Percentiles rank a stretch among this genome's conserved stretches.
phyloP scores from a whole-genome alignment of 1,139 yeast genomes.

The Suhomyces bokatorum region DNA sequence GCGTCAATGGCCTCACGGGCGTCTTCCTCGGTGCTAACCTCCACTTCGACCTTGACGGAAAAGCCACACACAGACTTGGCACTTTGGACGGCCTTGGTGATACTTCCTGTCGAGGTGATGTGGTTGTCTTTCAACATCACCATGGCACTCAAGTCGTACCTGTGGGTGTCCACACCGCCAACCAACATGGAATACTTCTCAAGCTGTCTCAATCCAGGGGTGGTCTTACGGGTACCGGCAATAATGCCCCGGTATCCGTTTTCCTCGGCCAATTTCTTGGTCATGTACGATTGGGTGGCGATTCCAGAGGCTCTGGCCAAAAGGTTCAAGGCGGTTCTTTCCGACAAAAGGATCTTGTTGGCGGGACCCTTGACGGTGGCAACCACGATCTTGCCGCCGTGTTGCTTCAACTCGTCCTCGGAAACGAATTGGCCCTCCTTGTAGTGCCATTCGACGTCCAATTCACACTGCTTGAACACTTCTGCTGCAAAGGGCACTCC shows the following conservation, averaged over 20 bases:
- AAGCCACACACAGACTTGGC: slow-evolving; percentile 88
- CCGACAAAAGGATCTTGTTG: slow-evolving; percentile 74
- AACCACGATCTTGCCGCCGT: slow-evolving; percentile 63
- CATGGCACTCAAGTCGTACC: slow-evolving; percentile 91
- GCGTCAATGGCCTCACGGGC: slow-evolving; percentile 92
- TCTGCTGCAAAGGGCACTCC: slow-evolving; percentile 92
- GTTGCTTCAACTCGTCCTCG: slow-evolving; percentile 40
- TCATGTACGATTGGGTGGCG: slow-evolving; percentile 72
- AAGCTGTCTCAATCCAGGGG: slow-evolving; percentile 85
- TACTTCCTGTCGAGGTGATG: slow-evolving; percentile 88
- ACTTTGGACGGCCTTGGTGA: slow-evolving; percentile 73
- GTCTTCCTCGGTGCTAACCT: slow-evolving; percentile 77
- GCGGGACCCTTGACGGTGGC: slow-evolving; percentile 84
- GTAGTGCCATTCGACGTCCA: slow-evolving; percentile 69
- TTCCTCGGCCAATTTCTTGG: slow-evolving; percentile 61
- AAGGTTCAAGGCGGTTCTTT: slow-evolving; percentile 81
- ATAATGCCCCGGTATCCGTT: slow-evolving; percentile 80
- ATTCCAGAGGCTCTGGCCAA: slow-evolving; percentile 85
- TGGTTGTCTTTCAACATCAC: slow-evolving; percentile 96
- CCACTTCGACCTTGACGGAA: slow-evolving; percentile 89
- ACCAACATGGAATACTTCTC: slow-evolving; percentile 95
- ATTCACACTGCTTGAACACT: slow-evolving; percentile 73
- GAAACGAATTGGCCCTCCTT: slow-evolving; percentile 64
- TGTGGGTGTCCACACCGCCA: slow-evolving; percentile 92
- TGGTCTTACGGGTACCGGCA: slow-evolving; percentile 98